A percentile compares a stretch with the other conserved stretches of the same genome.
Conservation (phyloP, 768 basidiomycete species). For the Termitomyces sp. region DNA sequence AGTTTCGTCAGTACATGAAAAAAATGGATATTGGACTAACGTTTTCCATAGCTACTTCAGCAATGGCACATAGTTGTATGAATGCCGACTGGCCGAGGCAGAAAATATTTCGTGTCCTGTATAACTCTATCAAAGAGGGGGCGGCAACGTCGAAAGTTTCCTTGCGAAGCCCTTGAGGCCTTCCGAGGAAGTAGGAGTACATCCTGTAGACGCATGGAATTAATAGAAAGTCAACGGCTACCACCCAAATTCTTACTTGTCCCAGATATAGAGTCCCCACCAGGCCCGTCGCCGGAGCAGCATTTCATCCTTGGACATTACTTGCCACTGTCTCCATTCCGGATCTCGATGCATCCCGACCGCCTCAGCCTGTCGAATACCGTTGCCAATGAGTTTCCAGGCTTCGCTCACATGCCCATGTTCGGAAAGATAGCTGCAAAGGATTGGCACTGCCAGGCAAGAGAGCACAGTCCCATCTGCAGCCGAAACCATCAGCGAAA, state of each 20-base stretch:
- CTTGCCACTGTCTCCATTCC: conserved; percentile 33
- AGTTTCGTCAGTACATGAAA: not conserved
- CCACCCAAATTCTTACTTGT: conserved; percentile 27
- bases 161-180: conserved; percentile 35
- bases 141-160: conserved; percentile 31
- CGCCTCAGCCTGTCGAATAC: conserved; percentile 32
- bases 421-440: conserved; percentile 39
- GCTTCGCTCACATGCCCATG: conserved; percentile 44
- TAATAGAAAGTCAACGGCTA: conserved; percentile 3
- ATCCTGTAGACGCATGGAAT: conserved; percentile 21
- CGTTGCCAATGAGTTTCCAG: conserved; percentile 39
- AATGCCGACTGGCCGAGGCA: conserved; percentile 30
- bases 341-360: conserved; percentile 41
- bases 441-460: conserved; percentile 39
- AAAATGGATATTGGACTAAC: conserved; percentile 17
- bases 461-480: conserved; percentile 41
- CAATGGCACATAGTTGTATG: conserved; percentile 31
- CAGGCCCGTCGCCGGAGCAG: conserved; percentile 34
- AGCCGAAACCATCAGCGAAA: conserved; percentile 30
- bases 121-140: conserved; percentile 21
- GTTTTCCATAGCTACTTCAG: conserved; percentile 36
- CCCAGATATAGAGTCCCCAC: conserved; percentile 37
- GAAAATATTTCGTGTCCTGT: conserved; percentile 28
- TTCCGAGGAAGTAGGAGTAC: conserved; percentile 37
- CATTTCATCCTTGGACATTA: conserved; percentile 38